Evolutionary conservation across 306 rosid species (phyloP), one percentile per base, ranked within the genome.

Genomic region (Ziziphus jujuba): DNA sequence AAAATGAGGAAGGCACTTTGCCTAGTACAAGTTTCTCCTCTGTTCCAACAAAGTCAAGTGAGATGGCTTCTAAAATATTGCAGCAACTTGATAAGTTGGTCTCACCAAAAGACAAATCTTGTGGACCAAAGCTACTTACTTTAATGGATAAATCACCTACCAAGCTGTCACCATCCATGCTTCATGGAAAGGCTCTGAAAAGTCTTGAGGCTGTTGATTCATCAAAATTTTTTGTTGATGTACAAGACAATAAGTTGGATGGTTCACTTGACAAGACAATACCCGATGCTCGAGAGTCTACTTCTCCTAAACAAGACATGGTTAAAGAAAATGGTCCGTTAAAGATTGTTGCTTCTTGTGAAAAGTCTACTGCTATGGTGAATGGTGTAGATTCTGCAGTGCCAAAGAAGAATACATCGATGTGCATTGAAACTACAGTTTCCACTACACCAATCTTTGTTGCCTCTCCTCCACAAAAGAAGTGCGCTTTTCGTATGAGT

Each of bases 181-280:
- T 90, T 59, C 79, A 38, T 61, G 93, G 98, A 60, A 89, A 79
- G 83, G 97, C 98, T 77, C 88, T 83, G 63, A 75, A 84, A 77
- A 93, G 97, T 77, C 81, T 90, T 79, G 98, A 93, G 69, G 69
- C 75, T 36, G 87, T 77, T 64, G 91, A 90, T 75, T 86, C 98
- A 8, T 74, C 90, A 23, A 90, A 83, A 71, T 71, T 69, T 59
- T 66, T 83, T 50, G 84, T 81, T 40, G 67, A 71, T 68, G 19
- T 65, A n/a, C 73, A 44, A 61, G 72, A 85, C 65, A 71, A 67
- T 28, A 66, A 56, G 38, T 28, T 61, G 28, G 80, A 68, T 53
- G 69, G 61, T 58, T 59, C 76, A 49, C 65, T 40, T 65, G 77
- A 70, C 47, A 81, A 59, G 24, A 53, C 15, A 35, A 53, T 63